Percentiles rank a stretch among this genome's conserved stretches.
These are phyloP conservation scores for Zea luxurians DNA, from an alignment of 176 grass and related monocot genomes.

Conservation along the genomic window DNA sequence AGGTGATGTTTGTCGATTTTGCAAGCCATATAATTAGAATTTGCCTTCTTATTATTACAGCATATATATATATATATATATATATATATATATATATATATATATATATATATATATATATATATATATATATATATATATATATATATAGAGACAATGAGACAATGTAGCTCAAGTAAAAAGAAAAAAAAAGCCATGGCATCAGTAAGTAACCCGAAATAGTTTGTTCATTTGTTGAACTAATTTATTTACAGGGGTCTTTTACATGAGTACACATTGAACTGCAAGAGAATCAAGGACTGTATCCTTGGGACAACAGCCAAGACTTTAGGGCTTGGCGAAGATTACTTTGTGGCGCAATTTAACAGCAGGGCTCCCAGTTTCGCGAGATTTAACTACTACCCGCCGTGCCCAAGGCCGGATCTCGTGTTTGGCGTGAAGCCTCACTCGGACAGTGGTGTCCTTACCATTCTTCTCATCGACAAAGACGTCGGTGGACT, in stretches of 20 bases:
- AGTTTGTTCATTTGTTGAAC: not conserved
- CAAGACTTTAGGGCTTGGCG: conserved; percentile 29
- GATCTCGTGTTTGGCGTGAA: conserved; percentile 58
- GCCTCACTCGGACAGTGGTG: conserved; percentile 51
- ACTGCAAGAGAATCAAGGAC: conserved; percentile 41
- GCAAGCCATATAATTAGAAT: not conserved
- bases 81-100: no score
- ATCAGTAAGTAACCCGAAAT: not conserved
- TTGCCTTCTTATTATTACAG: not conserved
- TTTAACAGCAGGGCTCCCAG: conserved; percentile 33
- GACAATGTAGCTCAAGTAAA: not conserved
- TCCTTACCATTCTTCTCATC: conserved; percentile 50
- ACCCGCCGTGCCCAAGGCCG: conserved; percentile 51
- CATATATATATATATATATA: no score
- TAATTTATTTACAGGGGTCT: conserved; percentile 33
- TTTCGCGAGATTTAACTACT: conserved; percentile 52
- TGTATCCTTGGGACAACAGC: conserved; percentile 33
- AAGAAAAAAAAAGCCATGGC: not conserved
- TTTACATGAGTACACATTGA: conserved; percentile 45
- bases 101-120: no score
- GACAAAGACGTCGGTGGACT: conserved; percentile 59
- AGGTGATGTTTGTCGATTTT: conserved; percentile 35
- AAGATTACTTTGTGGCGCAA: conserved; percentile 35
- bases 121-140: no score
- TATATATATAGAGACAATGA: no score